Base-by-base conservation (phyloP, 352 stramenopile genomes). In the Thalassiosira exigua region DNA sequence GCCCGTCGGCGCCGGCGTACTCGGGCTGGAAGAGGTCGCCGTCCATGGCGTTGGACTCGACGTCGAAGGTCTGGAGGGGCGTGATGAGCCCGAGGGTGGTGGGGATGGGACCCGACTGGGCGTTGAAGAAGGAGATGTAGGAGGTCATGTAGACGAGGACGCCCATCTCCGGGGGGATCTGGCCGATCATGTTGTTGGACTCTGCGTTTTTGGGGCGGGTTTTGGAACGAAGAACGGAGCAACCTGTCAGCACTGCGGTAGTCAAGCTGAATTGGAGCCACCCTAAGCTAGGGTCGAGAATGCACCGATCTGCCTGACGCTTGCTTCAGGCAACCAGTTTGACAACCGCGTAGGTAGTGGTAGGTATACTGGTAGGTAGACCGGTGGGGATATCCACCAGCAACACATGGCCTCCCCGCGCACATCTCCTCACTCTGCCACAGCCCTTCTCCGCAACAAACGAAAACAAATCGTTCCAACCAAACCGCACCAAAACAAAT, bases 91-190 rank as follows among this genome's bases (percentile, higher is more conserved):
- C 77, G 22, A 85, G 52, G 3, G 69, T 74, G 22, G 77, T 75
- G 12, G 77, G 77, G 17, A 85, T 78, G 17, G 57, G 50, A 53
- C 77, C 77, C 9, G 32, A 50, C 69, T 81, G 71, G 29, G 70
- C 69, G 41, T 85, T 85, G 60, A 81, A 78, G 61, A 79, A 81
- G 4, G 69, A 78, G 24, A 85, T 81, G 65, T 81, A 85, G 9
- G 77, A 79, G 29, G 57, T 78, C 52, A 81, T 58, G 59, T 68
- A 77, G 19, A 67, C 62, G 2, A 85, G 39, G 14, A 81, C 77
- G 42, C 77, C 77, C 26, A 81, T 78, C 64, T 85, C 77, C 19
- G 69, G 69, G 33, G 77, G 54, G 51, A 85, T 78, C n/a, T 19
- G 36, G 51, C 77, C 77, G 22, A 39, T 54, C 77, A 85, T 81